These are phyloP conservation scores for Eimeria acervulina DNA, from an alignment of 169 alveolate genomes.

Conservation along the genomic window DNA sequence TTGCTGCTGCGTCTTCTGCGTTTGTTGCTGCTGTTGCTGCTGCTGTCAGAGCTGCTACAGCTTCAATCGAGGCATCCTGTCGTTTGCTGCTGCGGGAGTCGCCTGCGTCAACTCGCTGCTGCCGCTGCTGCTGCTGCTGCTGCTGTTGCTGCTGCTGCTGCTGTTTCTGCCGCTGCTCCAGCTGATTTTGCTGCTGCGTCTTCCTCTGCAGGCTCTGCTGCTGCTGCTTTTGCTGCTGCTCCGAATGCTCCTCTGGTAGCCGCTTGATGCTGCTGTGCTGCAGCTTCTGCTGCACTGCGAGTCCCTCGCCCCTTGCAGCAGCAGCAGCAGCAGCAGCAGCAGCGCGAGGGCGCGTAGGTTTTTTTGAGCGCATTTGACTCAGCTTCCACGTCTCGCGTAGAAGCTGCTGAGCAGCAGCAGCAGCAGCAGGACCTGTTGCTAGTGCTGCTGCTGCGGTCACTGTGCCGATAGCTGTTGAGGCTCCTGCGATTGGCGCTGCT, in stretches of 20 bases:
- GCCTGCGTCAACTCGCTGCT: neutral
- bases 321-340: too few relatives aligned
- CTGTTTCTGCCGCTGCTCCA: neutral
- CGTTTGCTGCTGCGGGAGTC: neutral
- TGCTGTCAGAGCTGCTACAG: neutral
- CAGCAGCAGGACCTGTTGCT: neutral
- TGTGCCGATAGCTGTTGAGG: neutral
- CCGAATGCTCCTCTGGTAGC: neutral
- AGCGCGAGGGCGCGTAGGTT: neutral
- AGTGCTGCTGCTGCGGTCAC: neutral
- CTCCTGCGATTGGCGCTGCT: neutral
- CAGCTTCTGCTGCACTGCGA: neutral
- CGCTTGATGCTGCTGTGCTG: neutral
- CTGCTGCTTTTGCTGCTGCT: neutral
- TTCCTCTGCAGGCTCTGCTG: too few relatives aligned
- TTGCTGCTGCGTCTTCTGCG: neutral
- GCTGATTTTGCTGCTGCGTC: neutral
- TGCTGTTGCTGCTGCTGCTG: constrained; percentile 19
- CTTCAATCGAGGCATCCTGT: neutral
- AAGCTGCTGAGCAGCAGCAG: neutral
- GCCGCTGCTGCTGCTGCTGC: constrained; percentile 15
- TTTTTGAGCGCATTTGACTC: neutral
- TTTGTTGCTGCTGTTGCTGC: neutral
- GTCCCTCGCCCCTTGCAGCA: too few relatives aligned
- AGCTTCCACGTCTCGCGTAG: neutral